A percentile compares a stretch with the other conserved stretches of the same genome.
phyloP scores from a whole-genome alignment of 1,139 yeast genomes.

The Blastobotrys buckinghamii region DNA sequence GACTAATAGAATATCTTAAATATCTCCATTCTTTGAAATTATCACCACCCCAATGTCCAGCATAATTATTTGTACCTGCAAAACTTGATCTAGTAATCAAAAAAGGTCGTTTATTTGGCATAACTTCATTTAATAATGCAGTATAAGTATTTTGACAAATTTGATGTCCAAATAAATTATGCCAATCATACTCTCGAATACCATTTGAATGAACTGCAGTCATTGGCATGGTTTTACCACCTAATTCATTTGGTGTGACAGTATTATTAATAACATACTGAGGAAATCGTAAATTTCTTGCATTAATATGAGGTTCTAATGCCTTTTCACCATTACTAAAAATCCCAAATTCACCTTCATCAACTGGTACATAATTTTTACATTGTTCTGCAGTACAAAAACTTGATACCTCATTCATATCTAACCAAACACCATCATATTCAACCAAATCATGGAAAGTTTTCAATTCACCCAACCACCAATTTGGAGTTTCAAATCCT shows the following conservation, averaged over 20 bases:
- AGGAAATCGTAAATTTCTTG: slow-evolving; percentile 35
- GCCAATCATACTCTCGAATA: slow-evolving; percentile 31
- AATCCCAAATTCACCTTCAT: slow-evolving; percentile 19
- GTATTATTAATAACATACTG: slow-evolving; percentile 31
- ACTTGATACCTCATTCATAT: slow-evolving; percentile 36
- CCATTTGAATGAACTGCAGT: slow-evolving; percentile 35
- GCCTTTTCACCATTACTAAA: slow-evolving; percentile 23
- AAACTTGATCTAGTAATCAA: slow-evolving; percentile 19
- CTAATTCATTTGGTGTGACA: slow-evolving; percentile 24
- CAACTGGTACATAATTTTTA: slow-evolving; percentile 24
- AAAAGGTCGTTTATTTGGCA: slow-evolving; percentile 20
- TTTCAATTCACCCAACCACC: slow-evolving; percentile 29
- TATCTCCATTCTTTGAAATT: slow-evolving; percentile 19
- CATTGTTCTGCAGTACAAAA: slow-evolving; percentile 31
- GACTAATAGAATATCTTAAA: slow-evolving; percentile 15
- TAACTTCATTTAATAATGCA: slow-evolving; percentile 8
- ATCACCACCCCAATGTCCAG: slow-evolving; percentile 25
- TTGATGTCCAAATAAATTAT: slow-evolving; percentile 18
- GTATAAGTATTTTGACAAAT: slow-evolving; percentile 16
- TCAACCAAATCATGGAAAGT: slow-evolving; percentile 27
- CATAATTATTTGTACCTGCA: slow-evolving; percentile 18
- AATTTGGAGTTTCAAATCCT: slow-evolving; percentile 27
- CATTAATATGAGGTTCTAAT: slow-evolving; percentile 29
- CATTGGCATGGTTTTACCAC: slow-evolving; percentile 32
- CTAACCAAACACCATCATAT: slow-evolving; percentile 37